Percentiles rank a stretch among this genome's conserved stretches.
These are phyloP conservation scores for Myxozyma geophila DNA, from an alignment of 805 yeast species.

Conservation along the genomic window DNA sequence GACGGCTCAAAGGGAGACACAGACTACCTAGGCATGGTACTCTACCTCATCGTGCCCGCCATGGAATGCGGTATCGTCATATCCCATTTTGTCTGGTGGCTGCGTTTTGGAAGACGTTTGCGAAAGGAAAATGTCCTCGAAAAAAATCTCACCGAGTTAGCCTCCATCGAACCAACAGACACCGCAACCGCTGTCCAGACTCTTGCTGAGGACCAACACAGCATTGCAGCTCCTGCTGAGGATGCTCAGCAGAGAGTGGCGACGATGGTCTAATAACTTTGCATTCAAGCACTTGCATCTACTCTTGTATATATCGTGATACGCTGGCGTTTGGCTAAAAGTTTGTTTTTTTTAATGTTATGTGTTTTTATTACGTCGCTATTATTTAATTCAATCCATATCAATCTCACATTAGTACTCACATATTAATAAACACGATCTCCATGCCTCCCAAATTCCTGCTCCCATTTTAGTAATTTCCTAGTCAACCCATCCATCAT, in stretches of 20 bases:
- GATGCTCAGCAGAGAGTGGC: too few species aligned
- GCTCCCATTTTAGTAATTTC: constrained; percentile 78
- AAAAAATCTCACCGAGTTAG: too few species aligned
- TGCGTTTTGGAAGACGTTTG: constrained; percentile 21
- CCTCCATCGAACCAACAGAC: background rate
- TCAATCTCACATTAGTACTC: too few species aligned
- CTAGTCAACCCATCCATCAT: constrained; percentile 76
- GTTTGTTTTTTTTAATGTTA: too few species aligned
- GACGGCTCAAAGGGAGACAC: constrained; percentile 41
- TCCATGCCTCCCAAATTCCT: constrained; percentile 60
- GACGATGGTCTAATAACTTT: too few species aligned
- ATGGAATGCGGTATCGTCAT: constrained; percentile 77
- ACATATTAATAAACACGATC: constrained; percentile 21
- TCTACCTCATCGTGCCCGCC: constrained; percentile 73
- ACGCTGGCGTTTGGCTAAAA: too few species aligned
- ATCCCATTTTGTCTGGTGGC: constrained; percentile 53
- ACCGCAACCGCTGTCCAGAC: background rate
- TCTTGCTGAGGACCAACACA: background rate
- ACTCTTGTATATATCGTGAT: too few species aligned
- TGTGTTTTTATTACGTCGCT: too few species aligned
- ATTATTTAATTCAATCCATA: too few species aligned
- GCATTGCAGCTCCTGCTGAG: too few species aligned
- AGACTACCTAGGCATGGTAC: constrained; percentile 78
- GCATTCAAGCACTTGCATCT: too few species aligned
- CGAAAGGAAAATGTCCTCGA: background rate